Percentiles rank a stretch among this genome's conserved stretches.
Evolutionary conservation across 2,329 filamentous ascomycete species (phyloP).

Genomic region (Neonectria faginata): DNA sequence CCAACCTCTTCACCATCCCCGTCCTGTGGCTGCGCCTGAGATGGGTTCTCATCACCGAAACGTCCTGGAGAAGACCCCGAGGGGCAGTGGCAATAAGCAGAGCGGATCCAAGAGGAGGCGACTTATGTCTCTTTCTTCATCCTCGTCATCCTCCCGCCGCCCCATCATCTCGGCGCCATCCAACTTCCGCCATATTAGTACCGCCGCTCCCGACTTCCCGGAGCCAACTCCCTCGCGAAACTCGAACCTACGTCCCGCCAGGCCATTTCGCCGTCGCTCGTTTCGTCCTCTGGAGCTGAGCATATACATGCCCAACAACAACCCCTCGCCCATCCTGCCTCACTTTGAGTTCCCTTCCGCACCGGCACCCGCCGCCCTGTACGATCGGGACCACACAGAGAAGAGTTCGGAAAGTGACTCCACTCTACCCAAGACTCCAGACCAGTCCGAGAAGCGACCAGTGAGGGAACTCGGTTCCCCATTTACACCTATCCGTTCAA

Average conservation of each 20-base stretch:
- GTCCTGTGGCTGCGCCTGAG: slow-evolving; percentile 44
- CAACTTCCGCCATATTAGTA: slow-evolving; percentile 70
- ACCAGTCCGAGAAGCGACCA: slow-evolving; percentile 4
- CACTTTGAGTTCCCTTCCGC: slow-evolving; percentile 57
- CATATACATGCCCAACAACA: slow-evolving; percentile 57
- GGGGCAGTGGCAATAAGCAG: slow-evolving; percentile 49
- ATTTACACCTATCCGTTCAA: slow-evolving; percentile 14
- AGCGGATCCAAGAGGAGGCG: slow-evolving; percentile 60
- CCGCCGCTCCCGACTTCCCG: slow-evolving; percentile 56
- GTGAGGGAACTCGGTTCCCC: slow-evolving; percentile 15
- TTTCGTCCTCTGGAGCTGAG: slow-evolving; percentile 69
- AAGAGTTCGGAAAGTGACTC: slow-evolving; percentile 35
- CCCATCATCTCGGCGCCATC: slow-evolving; percentile 69
- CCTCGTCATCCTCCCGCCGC: slow-evolving; percentile 60
- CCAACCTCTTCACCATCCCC: slow-evolving; percentile 46
- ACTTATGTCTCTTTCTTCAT: slow-evolving; percentile 58
- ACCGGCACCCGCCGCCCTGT: slow-evolving; percentile 54
- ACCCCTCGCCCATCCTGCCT: slow-evolving; percentile 68
- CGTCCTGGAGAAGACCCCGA: slow-evolving; percentile 46
- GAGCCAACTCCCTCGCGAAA: slow-evolving; percentile 38
- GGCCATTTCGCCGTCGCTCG: slow-evolving; percentile 46
- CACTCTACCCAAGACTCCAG: slow-evolving; percentile 16
- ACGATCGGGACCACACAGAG: slow-evolving; percentile 45
- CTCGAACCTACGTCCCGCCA: slow-evolving; percentile 41
- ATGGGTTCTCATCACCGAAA: slow-evolving; percentile 30